Evolutionary conservation across 129 eudicot species (phyloP).

Genomic region (Logfia minima): DNA sequence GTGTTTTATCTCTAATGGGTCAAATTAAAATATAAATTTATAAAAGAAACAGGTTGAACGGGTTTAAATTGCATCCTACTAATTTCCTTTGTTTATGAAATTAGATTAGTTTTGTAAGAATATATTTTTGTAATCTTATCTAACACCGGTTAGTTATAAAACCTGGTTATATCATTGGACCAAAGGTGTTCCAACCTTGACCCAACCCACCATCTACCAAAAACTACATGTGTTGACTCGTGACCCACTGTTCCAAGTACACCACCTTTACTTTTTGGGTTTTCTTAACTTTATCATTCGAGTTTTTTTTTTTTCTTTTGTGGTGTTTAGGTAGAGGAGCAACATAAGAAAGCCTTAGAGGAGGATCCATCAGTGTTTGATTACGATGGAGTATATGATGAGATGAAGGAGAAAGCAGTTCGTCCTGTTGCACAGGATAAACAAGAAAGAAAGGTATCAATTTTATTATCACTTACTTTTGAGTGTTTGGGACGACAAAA

Average conservation of each 20-base stretch:
- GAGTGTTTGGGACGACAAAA: background rate
- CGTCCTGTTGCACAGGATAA: slow-evolving; percentile 62
- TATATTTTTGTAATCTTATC: background rate
- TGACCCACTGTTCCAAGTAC: background rate
- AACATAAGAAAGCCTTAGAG: slow-evolving; percentile 86
- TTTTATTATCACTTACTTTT: slow-evolving; percentile 3
- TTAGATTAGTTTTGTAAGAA: background rate
- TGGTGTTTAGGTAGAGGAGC: slow-evolving; percentile 70
- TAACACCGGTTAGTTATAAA: background rate
- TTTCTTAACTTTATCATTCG: background rate
- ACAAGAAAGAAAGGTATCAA: slow-evolving; percentile 68
- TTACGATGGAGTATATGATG: slow-evolving; percentile 85
- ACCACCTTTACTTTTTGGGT: background rate
- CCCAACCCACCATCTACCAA: background rate
- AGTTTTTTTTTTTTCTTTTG: background rate
- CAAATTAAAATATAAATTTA: background rate
- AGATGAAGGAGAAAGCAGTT: slow-evolving; percentile 74
- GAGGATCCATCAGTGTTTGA: slow-evolving; percentile 93
- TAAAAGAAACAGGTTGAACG: background rate
- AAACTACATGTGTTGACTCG: background rate
- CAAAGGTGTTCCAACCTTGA: background rate
- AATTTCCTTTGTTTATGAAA: background rate
- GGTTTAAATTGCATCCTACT: background rate
- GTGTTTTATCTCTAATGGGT: background rate
- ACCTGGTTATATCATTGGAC: background rate